Evolutionary conservation across 2,329 filamentous ascomycete genomes (phyloP).

Genomic region (Dactylonectria macrodidyma): DNA sequence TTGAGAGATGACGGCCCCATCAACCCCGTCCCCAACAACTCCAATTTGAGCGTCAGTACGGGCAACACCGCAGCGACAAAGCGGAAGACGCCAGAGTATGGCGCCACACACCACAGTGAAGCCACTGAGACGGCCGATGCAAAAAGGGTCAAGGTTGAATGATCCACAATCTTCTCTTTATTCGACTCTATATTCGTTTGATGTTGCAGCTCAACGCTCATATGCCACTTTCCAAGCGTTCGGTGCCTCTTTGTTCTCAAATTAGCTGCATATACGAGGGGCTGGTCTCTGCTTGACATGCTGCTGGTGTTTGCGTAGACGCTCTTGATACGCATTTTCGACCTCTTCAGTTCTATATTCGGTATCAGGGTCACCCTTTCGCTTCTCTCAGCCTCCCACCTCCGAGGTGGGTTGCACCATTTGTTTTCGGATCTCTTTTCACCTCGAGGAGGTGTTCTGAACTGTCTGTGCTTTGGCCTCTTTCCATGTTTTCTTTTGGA

Average conservation of each 20-base stretch:
- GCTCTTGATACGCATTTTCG: conserved; percentile 8
- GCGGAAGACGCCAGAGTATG: conserved; percentile 70
- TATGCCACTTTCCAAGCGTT: conserved; percentile 19
- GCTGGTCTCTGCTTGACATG: conserved; percentile 40
- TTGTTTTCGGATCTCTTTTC: conserved; percentile 19
- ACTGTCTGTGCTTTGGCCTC: conserved; percentile 27
- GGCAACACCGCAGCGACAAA: conserved; percentile 56
- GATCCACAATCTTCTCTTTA: conserved; percentile 17
- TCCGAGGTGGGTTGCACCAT: neutral
- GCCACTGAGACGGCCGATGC: conserved; percentile 61
- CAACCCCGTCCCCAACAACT: conserved; percentile 28
- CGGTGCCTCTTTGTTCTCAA: conserved; percentile 27
- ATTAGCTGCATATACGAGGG: conserved; percentile 31
- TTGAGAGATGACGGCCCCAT: conserved; percentile 67
- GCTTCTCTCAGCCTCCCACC: conserved; percentile 8
- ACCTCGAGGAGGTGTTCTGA: conserved; percentile 28
- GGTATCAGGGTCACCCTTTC: neutral
- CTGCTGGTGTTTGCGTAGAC: conserved; percentile 27
- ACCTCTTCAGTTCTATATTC: conserved; percentile 1
- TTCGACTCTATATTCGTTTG: conserved; percentile 13
- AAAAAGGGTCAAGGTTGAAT: conserved; percentile 70
- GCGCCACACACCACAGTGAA: conserved; percentile 58
- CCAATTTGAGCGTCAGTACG: conserved; percentile 41
- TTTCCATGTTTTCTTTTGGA: conserved; percentile 7
- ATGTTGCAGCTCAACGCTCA: conserved; percentile 2